These are phyloP conservation scores for Neckera pumila DNA, from an alignment of 225 moss, liverwort and hornwort genomes.

Conservation along the genomic window DNA sequence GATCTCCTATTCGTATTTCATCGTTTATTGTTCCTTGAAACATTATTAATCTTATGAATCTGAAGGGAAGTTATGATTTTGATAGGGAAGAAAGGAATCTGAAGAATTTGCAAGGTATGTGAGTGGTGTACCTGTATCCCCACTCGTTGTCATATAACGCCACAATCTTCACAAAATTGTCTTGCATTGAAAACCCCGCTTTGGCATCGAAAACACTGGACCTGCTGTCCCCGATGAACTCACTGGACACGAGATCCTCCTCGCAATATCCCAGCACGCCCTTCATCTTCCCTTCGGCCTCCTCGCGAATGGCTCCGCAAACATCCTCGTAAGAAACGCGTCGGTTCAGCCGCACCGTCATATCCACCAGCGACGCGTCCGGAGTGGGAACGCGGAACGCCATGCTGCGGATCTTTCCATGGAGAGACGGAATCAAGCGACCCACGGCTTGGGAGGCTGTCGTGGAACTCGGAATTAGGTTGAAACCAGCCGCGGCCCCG, in stretches of 20 bases:
- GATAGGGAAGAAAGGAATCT: background rate
- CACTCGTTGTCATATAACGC: constrained; percentile 68
- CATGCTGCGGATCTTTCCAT: constrained; percentile 37
- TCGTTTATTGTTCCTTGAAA: background rate
- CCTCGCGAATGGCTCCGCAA: constrained; percentile 26
- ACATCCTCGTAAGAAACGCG: constrained; percentile 34
- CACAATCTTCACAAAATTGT: constrained; percentile 28
- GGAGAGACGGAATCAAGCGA: constrained; percentile 24
- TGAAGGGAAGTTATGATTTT: background rate
- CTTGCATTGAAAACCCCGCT: constrained; percentile 26
- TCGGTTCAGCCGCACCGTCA: constrained; percentile 19
- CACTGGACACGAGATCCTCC: constrained; percentile 7
- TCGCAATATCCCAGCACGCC: constrained; percentile 37
- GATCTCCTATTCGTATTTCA: background rate
- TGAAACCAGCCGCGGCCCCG: constrained; percentile 6
- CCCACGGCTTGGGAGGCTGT: constrained; percentile 29
- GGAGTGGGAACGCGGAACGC: constrained; percentile 33
- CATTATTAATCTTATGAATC: background rate
- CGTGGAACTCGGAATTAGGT: constrained; percentile 41
- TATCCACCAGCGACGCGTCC: constrained; percentile 40
- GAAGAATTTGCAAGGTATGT: background rate
- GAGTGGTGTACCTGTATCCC: constrained; percentile 41
- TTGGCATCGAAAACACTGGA: constrained; percentile 43
- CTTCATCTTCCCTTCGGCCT: constrained; percentile 35
- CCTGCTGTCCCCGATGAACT: constrained; percentile 34